These are phyloP conservation scores for Thelonectria rubi DNA, from an alignment of 2,329 filamentous ascomycete species.

Conservation along the genomic window DNA sequence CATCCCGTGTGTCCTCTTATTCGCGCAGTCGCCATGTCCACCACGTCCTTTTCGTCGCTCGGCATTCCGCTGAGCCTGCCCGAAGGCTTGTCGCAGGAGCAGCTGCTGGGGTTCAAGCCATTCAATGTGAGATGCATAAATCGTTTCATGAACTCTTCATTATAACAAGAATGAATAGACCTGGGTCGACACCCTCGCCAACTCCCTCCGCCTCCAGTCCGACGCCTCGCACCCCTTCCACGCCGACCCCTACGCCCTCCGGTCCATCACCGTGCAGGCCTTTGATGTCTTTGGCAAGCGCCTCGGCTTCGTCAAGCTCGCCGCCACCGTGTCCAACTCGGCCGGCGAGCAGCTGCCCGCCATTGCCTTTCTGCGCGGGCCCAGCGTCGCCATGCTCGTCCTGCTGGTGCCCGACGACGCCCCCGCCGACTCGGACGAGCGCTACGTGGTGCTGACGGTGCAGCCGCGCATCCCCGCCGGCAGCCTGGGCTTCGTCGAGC, in stretches of 20 bases:
- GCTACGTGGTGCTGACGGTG: conserved; percentile 66
- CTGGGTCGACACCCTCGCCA: conserved; percentile 59
- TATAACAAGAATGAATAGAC: conserved; percentile 44
- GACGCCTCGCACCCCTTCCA: conserved; percentile 61
- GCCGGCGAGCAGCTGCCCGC: conserved; percentile 62
- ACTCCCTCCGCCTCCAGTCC: conserved; percentile 57
- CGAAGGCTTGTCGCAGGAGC: conserved; percentile 53
- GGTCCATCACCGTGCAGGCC: conserved; percentile 61
- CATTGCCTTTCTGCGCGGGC: conserved; percentile 65
- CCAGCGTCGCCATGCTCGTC: conserved; percentile 69
- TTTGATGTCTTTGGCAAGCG: conserved; percentile 60
- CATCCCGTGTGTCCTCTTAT: conserved; percentile 14
- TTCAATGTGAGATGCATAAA: conserved; percentile 54
- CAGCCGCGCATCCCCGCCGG: conserved; percentile 66
- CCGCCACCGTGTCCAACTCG: conserved; percentile 57
- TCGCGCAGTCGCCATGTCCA: conserved; percentile 30
- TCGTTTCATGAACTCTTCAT: background rate
- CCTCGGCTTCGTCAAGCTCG: conserved; percentile 67
- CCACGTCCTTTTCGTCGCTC: conserved; percentile 36
- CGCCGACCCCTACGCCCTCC: conserved; percentile 61
- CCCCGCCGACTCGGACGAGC: conserved; percentile 52
- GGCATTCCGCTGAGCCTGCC: conserved; percentile 55
- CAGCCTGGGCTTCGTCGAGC: conserved; percentile 63
- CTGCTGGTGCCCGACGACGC: conserved; percentile 63
- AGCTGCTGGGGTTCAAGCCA: conserved; percentile 58